Evolutionary conservation across 1,284 basidiomycete species (phyloP).

Genomic region (Sporisorium iseilematis-ciliati): DNA sequence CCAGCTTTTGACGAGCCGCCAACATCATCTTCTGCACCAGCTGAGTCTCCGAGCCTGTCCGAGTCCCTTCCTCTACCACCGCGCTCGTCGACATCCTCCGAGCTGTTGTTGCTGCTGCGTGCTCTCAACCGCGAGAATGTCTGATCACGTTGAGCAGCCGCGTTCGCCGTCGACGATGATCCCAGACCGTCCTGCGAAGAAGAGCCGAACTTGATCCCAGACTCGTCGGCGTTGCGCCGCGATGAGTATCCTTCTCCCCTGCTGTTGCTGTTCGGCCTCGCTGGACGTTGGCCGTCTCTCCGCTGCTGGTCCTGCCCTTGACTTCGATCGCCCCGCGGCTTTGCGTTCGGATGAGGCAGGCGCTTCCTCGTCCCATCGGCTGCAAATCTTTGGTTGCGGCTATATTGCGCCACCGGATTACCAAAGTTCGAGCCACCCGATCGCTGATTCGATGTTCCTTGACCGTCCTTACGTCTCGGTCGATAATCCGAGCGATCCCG

Average conservation of each 20-base stretch:
- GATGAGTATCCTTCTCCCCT: conserved; percentile 8
- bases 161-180: conserved; percentile 6
- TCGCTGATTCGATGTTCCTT: conserved; percentile 10
- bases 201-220: conserved; percentile 32
- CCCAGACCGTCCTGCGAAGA: not conserved
- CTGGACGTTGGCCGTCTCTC: conserved; percentile 8
- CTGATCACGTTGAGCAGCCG: conserved; percentile 20
- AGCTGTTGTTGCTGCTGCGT: conserved; percentile 3
- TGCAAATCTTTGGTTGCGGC: conserved; percentile 41
- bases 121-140: conserved; percentile 24
- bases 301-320: conserved; percentile 6
- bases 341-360: conserved; percentile 37
- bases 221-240: conserved; percentile 14
- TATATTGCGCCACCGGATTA: conserved; percentile 29
- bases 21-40: conserved; percentile 4
- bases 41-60: conserved; percentile 9
- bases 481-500: conserved; percentile 21
- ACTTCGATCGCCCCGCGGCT: conserved; percentile 11
- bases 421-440: conserved; percentile 13
- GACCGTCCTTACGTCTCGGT: conserved; percentile 12
- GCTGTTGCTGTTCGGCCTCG: conserved; percentile 1
- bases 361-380: conserved; percentile 43
- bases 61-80: conserved; percentile 5
- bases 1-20: not conserved
- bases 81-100: conserved; percentile 1